phyloP scores from a whole-genome alignment of 2,329 filamentous ascomycete genomes.

The Byssochlamys sp. region DNA sequence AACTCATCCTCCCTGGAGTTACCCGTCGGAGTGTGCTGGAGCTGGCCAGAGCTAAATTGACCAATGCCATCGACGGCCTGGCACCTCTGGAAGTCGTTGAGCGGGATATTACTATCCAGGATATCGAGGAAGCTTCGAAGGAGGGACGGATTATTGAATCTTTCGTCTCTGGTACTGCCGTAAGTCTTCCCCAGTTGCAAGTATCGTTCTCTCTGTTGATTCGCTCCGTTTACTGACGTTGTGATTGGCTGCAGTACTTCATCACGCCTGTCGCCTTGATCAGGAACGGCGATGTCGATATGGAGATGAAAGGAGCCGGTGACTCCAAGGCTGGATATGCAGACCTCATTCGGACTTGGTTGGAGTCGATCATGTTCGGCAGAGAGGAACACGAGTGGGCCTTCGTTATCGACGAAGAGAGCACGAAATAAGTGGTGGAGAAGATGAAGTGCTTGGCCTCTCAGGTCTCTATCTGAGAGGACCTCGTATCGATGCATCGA shows the following conservation, averaged over 20 bases:
- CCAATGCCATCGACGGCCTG: constrained; percentile 40
- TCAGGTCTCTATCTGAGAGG: not conserved
- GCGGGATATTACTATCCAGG: constrained; percentile 66
- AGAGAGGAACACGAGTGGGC: not conserved
- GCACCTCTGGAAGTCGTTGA: constrained; percentile 60
- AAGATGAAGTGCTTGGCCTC: not conserved
- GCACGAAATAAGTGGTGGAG: not conserved
- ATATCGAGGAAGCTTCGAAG: constrained; percentile 57
- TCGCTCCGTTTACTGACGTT: not conserved
- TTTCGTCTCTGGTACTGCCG: constrained; percentile 73
- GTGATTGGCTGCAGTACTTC: not conserved
- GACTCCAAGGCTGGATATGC: not conserved
- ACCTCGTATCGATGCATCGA: not conserved
- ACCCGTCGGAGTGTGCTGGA: constrained; percentile 67
- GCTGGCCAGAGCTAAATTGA: constrained; percentile 44
- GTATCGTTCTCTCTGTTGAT: not conserved
- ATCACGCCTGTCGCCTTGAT: not conserved
- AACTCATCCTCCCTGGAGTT: constrained; percentile 73
- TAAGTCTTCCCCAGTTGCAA: not conserved
- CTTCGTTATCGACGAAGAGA: not conserved
- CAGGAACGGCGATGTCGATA: not conserved
- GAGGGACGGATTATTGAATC: constrained; percentile 69
- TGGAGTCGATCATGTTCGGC: not conserved
- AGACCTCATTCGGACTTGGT: not conserved
- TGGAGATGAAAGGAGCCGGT: not conserved